Percentiles rank a stretch among this genome's conserved stretches.
Evolutionary conservation across 352 stramenopile genomes (phyloP).

Genomic region (Elongisporangium undulatum): DNA sequence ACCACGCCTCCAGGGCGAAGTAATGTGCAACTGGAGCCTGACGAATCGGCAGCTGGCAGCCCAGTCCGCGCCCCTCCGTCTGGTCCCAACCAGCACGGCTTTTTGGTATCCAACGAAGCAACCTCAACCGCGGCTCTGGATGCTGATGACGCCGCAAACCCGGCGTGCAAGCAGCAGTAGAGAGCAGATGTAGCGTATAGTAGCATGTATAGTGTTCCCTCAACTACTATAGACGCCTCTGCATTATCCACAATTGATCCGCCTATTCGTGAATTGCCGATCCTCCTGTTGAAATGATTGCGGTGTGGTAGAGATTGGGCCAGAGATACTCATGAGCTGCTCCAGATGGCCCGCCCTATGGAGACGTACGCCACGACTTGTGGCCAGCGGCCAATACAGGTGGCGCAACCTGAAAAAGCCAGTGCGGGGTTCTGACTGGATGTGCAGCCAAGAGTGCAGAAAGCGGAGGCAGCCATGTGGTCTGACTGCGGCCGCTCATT

Average conservation of each 20-base stretch:
- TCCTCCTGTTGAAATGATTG: neutral
- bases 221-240: neutral
- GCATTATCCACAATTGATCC: neutral
- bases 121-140: slow-evolving; percentile 17
- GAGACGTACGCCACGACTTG: neutral
- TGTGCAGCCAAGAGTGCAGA: neutral
- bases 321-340: neutral
- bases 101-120: slow-evolving; percentile 17
- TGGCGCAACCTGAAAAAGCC: neutral
- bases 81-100: slow-evolving; percentile 10
- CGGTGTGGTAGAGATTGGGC: neutral
- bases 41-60: neutral
- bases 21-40: neutral
- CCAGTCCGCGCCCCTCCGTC: neutral
- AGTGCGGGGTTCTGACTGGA: neutral
- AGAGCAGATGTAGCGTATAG: neutral
- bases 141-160: slow-evolving; percentile 26
- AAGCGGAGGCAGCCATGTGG: slow-evolving; percentile 1
- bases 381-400: neutral
- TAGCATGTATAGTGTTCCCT: neutral
- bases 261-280: no score
- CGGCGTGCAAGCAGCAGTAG: slow-evolving; percentile 49
- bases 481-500: slow-evolving; percentile 3
- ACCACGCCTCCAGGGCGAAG: neutral
- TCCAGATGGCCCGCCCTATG: neutral